A percentile compares a stretch with the other conserved stretches of the same genome.
These are phyloP conservation scores for Atkinsonella hypoxylon DNA, from an alignment of 2,329 filamentous ascomycete species.

Conservation along the genomic window DNA sequence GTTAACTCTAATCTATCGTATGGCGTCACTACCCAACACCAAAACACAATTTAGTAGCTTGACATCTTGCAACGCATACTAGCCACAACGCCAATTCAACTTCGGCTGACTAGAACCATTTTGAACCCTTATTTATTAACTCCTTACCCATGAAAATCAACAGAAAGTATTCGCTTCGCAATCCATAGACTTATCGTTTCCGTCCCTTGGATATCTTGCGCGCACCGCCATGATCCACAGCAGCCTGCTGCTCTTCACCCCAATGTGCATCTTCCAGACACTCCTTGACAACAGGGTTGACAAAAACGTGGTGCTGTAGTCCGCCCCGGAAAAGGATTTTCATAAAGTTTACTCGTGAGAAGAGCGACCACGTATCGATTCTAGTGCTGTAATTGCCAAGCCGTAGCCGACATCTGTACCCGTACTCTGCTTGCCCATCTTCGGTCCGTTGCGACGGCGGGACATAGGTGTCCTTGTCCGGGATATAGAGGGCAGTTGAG, in stretches of 20 bases:
- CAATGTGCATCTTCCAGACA: constrained; percentile 27
- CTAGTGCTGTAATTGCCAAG: constrained; percentile 31
- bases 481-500: constrained; percentile 32
- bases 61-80: too few species aligned
- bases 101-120: too few species aligned
- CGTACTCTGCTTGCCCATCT: constrained; percentile 35
- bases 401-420: constrained; percentile 39
- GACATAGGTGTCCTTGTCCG: constrained; percentile 30
- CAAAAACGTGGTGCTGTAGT: constrained; percentile 24
- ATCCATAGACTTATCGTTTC: constrained; percentile 9
- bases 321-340: constrained; percentile 36
- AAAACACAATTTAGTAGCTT: too few species aligned
- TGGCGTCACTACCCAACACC: constrained; percentile 2
- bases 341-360: constrained; percentile 34
- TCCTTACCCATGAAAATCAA: too few species aligned
- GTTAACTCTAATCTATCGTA: neutral
- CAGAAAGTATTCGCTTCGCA: too few species aligned
- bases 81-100: too few species aligned
- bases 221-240: constrained; percentile 4
- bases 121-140: too few species aligned
- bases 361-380: constrained; percentile 40
- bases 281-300: constrained; percentile 26
- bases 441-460: constrained; percentile 28
- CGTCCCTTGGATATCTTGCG: constrained; percentile 10
- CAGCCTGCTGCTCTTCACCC: constrained; percentile 11